These are phyloP conservation scores for Extremus antarcticus DNA, from an alignment of 495 filamentous ascomycete species.

Conservation along the genomic window DNA sequence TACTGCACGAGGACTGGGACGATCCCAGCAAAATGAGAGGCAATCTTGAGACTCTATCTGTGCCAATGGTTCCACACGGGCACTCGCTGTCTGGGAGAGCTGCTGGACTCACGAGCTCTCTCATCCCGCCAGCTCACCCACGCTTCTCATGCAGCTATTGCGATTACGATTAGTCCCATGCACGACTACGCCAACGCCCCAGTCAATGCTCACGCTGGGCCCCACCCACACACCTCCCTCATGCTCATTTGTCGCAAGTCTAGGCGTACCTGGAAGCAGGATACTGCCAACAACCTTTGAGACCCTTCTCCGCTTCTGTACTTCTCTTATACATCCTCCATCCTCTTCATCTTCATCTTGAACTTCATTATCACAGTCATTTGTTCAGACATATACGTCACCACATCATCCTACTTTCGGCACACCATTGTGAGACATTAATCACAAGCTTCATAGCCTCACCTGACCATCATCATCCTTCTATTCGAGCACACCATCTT, in stretches of 20 bases:
- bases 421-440: background rate
- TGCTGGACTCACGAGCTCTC: background rate
- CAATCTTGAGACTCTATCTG: background rate
- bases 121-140: background rate
- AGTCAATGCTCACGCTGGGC: background rate
- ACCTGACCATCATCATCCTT: background rate
- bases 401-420: background rate
- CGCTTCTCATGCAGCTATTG: background rate
- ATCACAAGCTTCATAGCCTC: background rate
- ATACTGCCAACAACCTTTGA: background rate
- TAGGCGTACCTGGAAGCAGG: background rate
- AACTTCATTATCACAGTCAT: background rate
- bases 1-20: background rate
- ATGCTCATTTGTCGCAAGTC: background rate
- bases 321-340: background rate
- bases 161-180: background rate
- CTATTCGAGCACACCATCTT: background rate
- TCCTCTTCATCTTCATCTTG: constrained; percentile 1
- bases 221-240: background rate
- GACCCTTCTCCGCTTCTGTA: constrained; percentile 2
- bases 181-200: background rate
- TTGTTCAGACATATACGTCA: background rate
- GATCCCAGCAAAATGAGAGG: background rate
- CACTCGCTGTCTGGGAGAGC: background rate
- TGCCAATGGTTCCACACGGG: background rate